These are phyloP conservation scores for Taphrina sp. DNA, from an alignment of 1,139 yeast species.

Conservation along the genomic window DNA sequence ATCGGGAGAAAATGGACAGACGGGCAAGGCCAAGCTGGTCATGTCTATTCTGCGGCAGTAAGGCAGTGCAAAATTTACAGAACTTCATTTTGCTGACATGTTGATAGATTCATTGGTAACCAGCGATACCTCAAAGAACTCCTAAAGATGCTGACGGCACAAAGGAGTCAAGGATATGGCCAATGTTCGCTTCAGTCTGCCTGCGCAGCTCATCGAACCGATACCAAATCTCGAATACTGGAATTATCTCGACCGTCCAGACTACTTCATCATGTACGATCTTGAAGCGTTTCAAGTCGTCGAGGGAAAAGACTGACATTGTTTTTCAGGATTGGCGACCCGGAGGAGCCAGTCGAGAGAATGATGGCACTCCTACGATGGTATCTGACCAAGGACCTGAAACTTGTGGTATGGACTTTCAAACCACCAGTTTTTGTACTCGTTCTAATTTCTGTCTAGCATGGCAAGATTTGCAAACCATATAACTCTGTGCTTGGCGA, in stretches of 20 bases:
- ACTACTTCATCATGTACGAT: constrained; percentile 12
- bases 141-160: not conserved
- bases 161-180: constrained; percentile 35
- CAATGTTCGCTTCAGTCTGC: constrained; percentile 33
- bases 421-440: constrained; percentile 57
- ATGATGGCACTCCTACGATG: constrained; percentile 70
- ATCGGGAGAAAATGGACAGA: constrained; percentile 17
- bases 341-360: constrained; percentile 43
- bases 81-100: not conserved
- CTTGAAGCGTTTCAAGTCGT: not conserved
- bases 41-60: constrained; percentile 29
- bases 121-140: no score
- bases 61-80: not conserved
- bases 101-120: constrained; percentile 20
- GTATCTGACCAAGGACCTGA: constrained; percentile 58
- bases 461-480: constrained; percentile 81
- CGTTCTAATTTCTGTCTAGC: no score
- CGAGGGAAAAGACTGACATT: not conserved
- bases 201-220: constrained; percentile 35
- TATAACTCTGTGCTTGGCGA: constrained; percentile 81
- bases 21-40: constrained; percentile 28
- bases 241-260: constrained; percentile 35
- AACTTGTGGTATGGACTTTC: constrained; percentile 31
- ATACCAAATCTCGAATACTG: constrained; percentile 35
- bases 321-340: constrained; percentile 27